Percentiles rank a stretch among this genome's conserved stretches.
These are phyloP conservation scores for Clohesyomyces aquaticus DNA, from an alignment of 495 filamentous ascomycete species.

Conservation along the genomic window DNA sequence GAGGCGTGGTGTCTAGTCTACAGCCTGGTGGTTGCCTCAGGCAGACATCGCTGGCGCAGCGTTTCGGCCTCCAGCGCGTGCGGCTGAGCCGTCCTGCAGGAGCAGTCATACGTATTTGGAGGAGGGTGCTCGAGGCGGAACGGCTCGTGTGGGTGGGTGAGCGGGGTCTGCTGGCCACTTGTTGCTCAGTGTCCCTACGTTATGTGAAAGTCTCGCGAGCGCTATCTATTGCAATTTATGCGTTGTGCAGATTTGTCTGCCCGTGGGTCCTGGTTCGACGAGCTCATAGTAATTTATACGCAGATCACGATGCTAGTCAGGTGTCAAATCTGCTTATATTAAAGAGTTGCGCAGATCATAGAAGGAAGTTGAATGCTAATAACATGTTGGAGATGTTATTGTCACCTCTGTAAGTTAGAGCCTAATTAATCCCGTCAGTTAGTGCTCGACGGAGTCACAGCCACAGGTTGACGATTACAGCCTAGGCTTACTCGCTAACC, in stretches of 20 bases:
- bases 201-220: not conserved
- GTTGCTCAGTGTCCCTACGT: not conserved
- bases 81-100: not conserved
- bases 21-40: not conserved
- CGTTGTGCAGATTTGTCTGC: not conserved
- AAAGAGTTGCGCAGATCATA: too few relatives aligned
- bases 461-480: not conserved
- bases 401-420: too few relatives aligned
- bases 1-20: slow-evolving; percentile 1
- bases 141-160: not conserved
- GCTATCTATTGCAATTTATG: too few relatives aligned
- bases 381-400: too few relatives aligned
- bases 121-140: not conserved
- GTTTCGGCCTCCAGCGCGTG: not conserved
- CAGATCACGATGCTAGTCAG: too few relatives aligned
- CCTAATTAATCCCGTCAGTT: too few relatives aligned
- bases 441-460: not conserved
- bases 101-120: not conserved
- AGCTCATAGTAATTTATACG: too few relatives aligned
- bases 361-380: too few relatives aligned
- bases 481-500: not conserved
- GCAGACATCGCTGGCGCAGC: slow-evolving; percentile 3
- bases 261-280: not conserved
- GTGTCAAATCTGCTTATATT: too few relatives aligned
- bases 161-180: not conserved